Evolutionary conservation across 2,329 filamentous ascomycete genomes (phyloP).

Genomic region (Penicillium sp.): DNA sequence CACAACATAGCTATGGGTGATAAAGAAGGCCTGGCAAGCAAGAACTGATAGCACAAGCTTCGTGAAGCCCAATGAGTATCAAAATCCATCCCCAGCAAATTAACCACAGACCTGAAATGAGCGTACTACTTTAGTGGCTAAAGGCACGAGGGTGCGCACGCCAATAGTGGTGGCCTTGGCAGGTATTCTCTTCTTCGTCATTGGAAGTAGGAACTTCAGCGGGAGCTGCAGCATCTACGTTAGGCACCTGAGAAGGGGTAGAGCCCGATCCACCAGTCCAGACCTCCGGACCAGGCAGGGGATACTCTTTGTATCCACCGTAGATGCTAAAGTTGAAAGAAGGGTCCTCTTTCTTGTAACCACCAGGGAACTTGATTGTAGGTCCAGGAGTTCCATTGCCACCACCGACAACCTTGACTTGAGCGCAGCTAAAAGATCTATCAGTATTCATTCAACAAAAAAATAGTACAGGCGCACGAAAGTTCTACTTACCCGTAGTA

Average conservation of each 20-base stretch:
- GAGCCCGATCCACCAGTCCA: constrained; percentile 2
- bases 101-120: neutral
- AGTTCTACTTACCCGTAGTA: neutral
- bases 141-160: neutral
- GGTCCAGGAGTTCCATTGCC: constrained; percentile 28
- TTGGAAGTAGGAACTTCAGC: neutral
- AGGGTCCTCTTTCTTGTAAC: constrained; percentile 16
- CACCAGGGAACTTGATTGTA: constrained; percentile 14
- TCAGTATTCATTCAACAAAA: neutral
- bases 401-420: constrained; percentile 45
- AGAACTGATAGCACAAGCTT: neutral
- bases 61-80: neutral
- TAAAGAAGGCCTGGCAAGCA: neutral
- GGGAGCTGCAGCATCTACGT: neutral
- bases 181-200: neutral
- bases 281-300: constrained; percentile 20
- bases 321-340: constrained; percentile 19
- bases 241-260: neutral
- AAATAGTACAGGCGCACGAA: neutral
- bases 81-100: neutral
- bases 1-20: neutral
- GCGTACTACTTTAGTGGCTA: neutral
- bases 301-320: constrained; percentile 17
- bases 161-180: neutral
- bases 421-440: constrained; percentile 30